A percentile compares a stretch with the other conserved stretches of the same genome.
Evolutionary conservation across 176 grass and related monocot species (phyloP).

Genomic region (Carex myosuroides): DNA sequence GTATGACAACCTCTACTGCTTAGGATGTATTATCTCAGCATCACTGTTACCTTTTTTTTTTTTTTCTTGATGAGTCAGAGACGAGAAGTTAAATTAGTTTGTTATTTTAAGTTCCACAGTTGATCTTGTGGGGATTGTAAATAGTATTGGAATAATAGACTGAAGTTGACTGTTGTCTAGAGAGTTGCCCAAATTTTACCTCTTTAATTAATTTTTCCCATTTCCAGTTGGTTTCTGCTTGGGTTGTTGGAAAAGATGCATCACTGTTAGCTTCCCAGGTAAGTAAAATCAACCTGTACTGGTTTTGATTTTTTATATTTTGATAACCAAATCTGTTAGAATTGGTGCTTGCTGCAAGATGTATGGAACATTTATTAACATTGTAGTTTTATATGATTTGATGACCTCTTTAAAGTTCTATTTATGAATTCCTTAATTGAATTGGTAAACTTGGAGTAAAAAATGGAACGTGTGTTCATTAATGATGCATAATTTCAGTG

Average conservation of each 20-base stretch:
- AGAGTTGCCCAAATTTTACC: not conserved
- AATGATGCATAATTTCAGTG: no score
- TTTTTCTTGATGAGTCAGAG: not conserved
- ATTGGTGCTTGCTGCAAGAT: no score
- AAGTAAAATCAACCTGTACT: not conserved
- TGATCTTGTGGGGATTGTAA: not conserved
- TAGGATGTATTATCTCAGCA: not conserved
- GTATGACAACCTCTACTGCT: not conserved
- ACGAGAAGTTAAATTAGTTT: not conserved
- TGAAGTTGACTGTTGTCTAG: not conserved
- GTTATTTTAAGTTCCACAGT: not conserved
- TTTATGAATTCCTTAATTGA: no score
- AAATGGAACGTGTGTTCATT: no score
- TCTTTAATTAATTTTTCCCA: not conserved
- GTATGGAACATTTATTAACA: no score
- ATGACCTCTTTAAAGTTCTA: no score
- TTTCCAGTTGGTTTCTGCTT: not conserved
- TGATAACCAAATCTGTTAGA: not conserved
- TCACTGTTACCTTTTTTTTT: not conserved
- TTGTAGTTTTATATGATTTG: no score
- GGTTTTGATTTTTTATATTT: not conserved
- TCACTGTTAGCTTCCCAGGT: not conserved
- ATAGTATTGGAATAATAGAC: not conserved
- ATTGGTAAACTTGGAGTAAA: no score
- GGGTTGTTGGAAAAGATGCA: not conserved